Evolutionary conservation across 768 basidiomycete species (phyloP), one percentile per base, ranked within the genome.

Genomic region (Dendrothele bispora): DNA sequence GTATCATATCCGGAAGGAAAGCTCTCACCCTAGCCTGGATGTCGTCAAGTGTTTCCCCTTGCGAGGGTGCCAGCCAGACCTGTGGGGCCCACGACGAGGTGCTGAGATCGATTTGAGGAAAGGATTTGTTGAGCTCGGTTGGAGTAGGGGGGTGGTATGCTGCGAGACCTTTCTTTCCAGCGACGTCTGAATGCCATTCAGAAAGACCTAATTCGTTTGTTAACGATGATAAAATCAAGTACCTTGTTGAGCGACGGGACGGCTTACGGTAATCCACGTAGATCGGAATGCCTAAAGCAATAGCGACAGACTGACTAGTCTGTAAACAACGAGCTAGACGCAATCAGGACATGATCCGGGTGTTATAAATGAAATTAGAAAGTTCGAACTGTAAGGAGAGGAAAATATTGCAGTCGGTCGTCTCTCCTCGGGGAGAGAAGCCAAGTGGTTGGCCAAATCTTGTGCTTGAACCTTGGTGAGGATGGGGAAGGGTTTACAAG

Each of bases 291-390:
- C 71, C 67, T 15, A 93, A 72, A 0, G 80, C 77, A 34, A 69
- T 62, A 15, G 91, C 78, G 3, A 75, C 66, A 2, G 90, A 87
- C 25, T 75, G 71, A 2, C 84, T 68, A 0, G 91, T 94, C 61
- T 94, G 91, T 20, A 93, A 69, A 62, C 91, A 93, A n/a, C 91
- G 86, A 67, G 92, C 89, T 91, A 39, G 17, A 43, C n/a, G 11
- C 26, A 37, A 35, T 40, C 36, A 36, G 32, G 39, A 26, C 14
- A 17, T 27, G 28, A 43, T 17, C 32, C n/a, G n/a, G n/a, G n/a
- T n/a, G n/a, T n/a, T n/a, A n/a, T n/a, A n/a, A 18, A 41, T 15
- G 3, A 36, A 30, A 7, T 38, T 42, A n/a, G 5, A 17, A 24
- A 24, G 30, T 18, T 20, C 5, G 4, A 10, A 90, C 90, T 91